Evolutionary conservation across 164 flowering plant genomes (phyloP), one percentile per base, ranked within the genome.

Genomic region (Nymphaea thermarum): DNA sequence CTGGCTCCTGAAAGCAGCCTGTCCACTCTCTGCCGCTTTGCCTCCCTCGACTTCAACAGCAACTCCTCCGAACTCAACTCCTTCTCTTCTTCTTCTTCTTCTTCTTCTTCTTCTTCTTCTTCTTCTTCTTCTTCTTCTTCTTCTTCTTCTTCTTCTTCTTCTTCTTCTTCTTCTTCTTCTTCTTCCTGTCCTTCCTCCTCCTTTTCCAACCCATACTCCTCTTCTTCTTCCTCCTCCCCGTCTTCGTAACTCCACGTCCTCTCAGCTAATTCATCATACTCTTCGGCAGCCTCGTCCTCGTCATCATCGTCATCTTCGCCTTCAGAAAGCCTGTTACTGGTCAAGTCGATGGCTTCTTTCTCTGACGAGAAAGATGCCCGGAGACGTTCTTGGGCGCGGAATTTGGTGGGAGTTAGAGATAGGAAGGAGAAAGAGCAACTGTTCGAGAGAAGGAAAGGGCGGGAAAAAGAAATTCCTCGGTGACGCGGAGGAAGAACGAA

Each of bases 1-100:
- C 79, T 77, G 5, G 85, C 92, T 63, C 85, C 86, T 8, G 73
- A 69, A 8, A 81, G 71, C 4, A 94, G 75, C 80, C 82, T 90
- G 73, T 91, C 86, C 12, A 90, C 88, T 79, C 96, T 83, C 82
- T 84, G 85, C 88, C 86, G 78, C 77, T 77, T 86, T 63, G 76
- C 77, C 53, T 82, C 91, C 70, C 73, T 78, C 6, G 66, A 71
- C 74, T 79, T 66, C 25, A 71, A 14, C 57, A 76, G 36, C 8
- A 70, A 64, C 42, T 42, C 41, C 12, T 5, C 42, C 7, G 42
- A 11, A 43, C 44, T 17, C 1, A 44, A 7, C 7, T 57, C 74
- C 16, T 11, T 36, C 47, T 71, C 81, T 6, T 70, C 77, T n/a
- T 59, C 82, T 14, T 42, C 80, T 4, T 70, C 71, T n/a, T 64